A percentile compares a stretch with the other conserved stretches of the same genome.
These are phyloP conservation scores for Mycena olivaceomarginata DNA, from an alignment of 768 basidiomycete species.

Conservation along the genomic window DNA sequence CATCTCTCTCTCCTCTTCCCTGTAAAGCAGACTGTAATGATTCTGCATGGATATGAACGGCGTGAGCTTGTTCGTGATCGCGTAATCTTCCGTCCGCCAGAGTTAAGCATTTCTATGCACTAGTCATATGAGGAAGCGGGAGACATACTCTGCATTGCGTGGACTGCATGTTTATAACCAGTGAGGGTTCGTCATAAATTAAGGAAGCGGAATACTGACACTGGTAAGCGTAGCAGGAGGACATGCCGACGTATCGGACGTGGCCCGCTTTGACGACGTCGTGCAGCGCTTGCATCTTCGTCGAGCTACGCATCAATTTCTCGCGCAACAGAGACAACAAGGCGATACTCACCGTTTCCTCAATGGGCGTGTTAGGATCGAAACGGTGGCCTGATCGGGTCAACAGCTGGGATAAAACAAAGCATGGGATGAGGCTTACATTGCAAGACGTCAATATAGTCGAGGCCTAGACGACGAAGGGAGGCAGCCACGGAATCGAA, in stretches of 20 bases:
- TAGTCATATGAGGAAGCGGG: background rate
- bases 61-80: slow-evolving; percentile 72
- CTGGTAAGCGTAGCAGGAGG: slow-evolving; percentile 73
- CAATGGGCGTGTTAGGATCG: slow-evolving; percentile 75
- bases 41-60: slow-evolving; percentile 85
- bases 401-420: slow-evolving; percentile 49
- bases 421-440: slow-evolving; percentile 58
- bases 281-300: slow-evolving; percentile 75
- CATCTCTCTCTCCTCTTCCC: slow-evolving; percentile 65
- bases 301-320: background rate
- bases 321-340: background rate
- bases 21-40: slow-evolving; percentile 75
- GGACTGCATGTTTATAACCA: slow-evolving; percentile 57
- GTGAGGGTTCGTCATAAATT: background rate
- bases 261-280: slow-evolving; percentile 60
- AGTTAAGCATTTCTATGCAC: no score
- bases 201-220: slow-evolving; percentile 56
- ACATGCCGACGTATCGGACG: slow-evolving; percentile 77
- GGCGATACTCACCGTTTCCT: slow-evolving; percentile 63
- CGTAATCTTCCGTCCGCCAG: slow-evolving; percentile 67
- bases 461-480: slow-evolving; percentile 80
- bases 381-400: slow-evolving; percentile 68
- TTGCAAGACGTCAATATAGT: slow-evolving; percentile 86
- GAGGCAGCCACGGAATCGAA: slow-evolving; percentile 80
- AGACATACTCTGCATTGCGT: slow-evolving; percentile 72